A percentile compares a stretch with the other conserved stretches of the same genome.
phyloP scores from a whole-genome alignment of 1,284 basidiomycete genomes.

The Nidula niveotomentosa region DNA sequence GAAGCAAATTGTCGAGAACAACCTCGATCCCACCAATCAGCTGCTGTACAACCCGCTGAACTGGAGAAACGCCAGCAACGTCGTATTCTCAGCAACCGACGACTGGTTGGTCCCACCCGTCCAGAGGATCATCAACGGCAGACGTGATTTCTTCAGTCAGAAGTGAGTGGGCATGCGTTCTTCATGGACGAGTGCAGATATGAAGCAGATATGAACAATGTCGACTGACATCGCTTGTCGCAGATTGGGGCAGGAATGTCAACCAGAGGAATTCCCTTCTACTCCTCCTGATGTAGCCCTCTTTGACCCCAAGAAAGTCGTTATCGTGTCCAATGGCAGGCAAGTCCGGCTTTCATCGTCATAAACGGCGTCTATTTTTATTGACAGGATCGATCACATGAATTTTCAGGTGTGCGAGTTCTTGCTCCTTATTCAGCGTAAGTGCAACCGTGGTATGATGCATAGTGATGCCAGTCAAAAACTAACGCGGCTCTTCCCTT shows the following conservation, averaged over 20 bases:
- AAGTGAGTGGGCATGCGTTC: slow-evolving; percentile 26
- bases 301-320: slow-evolving; percentile 52
- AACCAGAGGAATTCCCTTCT: slow-evolving; percentile 39
- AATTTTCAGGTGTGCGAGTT: slow-evolving; percentile 41
- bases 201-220: not conserved
- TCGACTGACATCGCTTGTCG: not conserved
- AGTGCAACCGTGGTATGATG: slow-evolving; percentile 8
- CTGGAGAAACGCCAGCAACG: slow-evolving; percentile 48
- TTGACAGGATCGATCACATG: slow-evolving; percentile 6
- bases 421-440: slow-evolving; percentile 62
- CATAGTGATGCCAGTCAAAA: not conserved
- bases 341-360: slow-evolving; percentile 3
- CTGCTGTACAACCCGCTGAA: slow-evolving; percentile 52
- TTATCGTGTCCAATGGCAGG: slow-evolving; percentile 48
- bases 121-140: slow-evolving; percentile 44
- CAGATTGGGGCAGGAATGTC: slow-evolving; percentile 58
- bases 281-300: slow-evolving; percentile 42
- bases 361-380: slow-evolving; percentile 3
- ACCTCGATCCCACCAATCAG: slow-evolving; percentile 41
- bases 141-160: slow-evolving; percentile 48
- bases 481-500: slow-evolving; percentile 4
- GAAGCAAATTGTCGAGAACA: slow-evolving; percentile 37
- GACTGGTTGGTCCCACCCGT: slow-evolving; percentile 52
- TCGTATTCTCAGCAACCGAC: slow-evolving; percentile 37
- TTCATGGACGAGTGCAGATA: not conserved